Conservation (phyloP, 2,329 filamentous ascomycete species). For the Beauveria pseudobassiana region DNA sequence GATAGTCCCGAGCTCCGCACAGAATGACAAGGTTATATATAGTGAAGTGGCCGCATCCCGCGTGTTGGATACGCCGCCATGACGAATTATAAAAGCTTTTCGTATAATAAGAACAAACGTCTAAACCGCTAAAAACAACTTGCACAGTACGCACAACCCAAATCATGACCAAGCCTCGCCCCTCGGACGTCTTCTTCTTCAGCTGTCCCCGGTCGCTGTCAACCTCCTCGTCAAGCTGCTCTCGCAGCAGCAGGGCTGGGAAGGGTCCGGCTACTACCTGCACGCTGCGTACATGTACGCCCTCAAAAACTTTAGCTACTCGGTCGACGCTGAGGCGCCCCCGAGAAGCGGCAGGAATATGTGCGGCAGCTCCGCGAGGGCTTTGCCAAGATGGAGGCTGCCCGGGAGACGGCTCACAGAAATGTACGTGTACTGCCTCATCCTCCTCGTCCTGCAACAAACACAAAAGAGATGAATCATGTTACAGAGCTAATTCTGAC, state of each 20-base stretch:
- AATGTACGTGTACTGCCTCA: not conserved
- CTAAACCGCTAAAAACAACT: not conserved
- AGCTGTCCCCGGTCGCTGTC: conserved; percentile 8
- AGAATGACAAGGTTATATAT: not conserved
- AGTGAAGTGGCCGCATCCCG: not conserved
- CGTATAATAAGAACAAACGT: no score
- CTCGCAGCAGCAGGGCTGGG: conserved; percentile 11
- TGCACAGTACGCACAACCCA: not conserved
- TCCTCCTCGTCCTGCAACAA: not conserved
- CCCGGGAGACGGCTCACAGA: not conserved
- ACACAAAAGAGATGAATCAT: not conserved
- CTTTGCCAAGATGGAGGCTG: not conserved
- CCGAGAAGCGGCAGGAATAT: not conserved
- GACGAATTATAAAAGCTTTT: no score
- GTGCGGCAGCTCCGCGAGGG: not conserved
- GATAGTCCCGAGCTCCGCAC: not conserved
- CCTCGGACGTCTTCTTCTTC: conserved; percentile 9
- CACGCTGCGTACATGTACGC: conserved; percentile 3
- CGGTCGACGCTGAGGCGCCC: not conserved
- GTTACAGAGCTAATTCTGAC: not conserved
- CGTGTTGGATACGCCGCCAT: not conserved
- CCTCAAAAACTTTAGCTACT: not conserved
- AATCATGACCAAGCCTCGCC: conserved; percentile 6
- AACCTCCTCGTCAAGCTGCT: conserved; percentile 11
- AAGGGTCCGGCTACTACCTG: conserved; percentile 6